phyloP scores from a whole-genome alignment of 2,329 filamentous ascomycete genomes.

The Rhexocercosporidium sp. region DNA sequence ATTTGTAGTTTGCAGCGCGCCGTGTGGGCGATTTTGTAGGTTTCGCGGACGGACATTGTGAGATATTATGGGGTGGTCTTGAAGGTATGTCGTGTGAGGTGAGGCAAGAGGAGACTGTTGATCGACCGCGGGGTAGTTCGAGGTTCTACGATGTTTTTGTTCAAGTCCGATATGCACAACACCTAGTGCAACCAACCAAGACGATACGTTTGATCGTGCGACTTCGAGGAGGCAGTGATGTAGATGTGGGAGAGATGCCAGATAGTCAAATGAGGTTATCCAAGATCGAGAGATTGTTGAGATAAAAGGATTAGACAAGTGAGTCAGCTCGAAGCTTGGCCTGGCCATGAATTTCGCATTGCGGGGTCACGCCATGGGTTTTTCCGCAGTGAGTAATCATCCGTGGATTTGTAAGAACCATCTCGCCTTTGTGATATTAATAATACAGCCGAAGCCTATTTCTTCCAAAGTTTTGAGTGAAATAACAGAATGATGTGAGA shows the following conservation, averaged over 20 bases:
- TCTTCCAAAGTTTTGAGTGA: not conserved
- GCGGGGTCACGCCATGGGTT: not conserved
- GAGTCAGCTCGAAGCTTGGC: slow-evolving; percentile 4
- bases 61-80: not conserved
- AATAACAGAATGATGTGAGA: not conserved
- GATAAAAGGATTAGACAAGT: not conserved
- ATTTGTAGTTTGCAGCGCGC: slow-evolving; percentile 33
- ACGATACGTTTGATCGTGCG: not conserved
- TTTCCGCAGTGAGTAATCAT: slow-evolving; percentile 1
- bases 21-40: slow-evolving; percentile 30
- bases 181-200: not conserved
- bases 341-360: not conserved
- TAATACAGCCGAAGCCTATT: not conserved
- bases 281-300: not conserved
- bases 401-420: not conserved
- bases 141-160: not conserved
- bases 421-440: not conserved
- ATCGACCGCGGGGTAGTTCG: not conserved
- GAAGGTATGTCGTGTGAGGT: not conserved
- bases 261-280: not conserved
- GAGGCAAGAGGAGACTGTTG: not conserved
- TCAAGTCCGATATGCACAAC: not conserved
- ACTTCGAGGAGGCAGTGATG: not conserved
- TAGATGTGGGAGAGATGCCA: not conserved
- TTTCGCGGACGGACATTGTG: slow-evolving; percentile 24